Conservation (phyloP, 306 rosid genomes). For the Purshia tridentata region DNA sequence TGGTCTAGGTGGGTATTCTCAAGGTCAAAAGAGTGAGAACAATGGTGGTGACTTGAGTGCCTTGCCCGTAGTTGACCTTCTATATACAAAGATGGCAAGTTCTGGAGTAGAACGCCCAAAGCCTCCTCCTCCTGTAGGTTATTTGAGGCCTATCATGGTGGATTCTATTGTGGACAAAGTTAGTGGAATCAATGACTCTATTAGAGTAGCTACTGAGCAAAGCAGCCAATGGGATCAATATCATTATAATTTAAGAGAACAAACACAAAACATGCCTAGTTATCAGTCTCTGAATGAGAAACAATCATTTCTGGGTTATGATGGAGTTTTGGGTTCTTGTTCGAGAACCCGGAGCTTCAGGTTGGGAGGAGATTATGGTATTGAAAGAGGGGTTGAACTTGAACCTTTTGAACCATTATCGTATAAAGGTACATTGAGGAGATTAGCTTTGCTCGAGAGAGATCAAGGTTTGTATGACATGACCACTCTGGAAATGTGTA, state of each 20-base stretch:
- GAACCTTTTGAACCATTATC: neutral
- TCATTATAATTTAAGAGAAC: neutral
- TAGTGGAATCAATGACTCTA: constrained; percentile 14
- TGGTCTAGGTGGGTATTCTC: neutral
- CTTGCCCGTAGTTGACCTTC: neutral
- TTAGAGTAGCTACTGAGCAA: constrained; percentile 6
- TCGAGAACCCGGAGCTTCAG: neutral
- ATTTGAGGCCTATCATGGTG: constrained; percentile 20
- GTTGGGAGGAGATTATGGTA: constrained; percentile 17
- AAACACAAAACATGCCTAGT: neutral
- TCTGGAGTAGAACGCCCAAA: constrained; percentile 14
- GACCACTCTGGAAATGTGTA: constrained; percentile 13
- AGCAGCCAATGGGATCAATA: neutral
- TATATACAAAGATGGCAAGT: neutral
- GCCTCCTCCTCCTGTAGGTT: neutral
- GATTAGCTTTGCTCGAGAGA: constrained; percentile 10
- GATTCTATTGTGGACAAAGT: constrained; percentile 6
- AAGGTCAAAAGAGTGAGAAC: constrained; percentile 10
- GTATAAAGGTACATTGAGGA: constrained; percentile 1
- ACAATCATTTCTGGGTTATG: neutral
- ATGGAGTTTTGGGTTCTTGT: constrained; percentile 11
- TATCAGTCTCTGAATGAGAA: neutral
- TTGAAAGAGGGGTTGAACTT: constrained; percentile 8
- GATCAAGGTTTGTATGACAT: constrained; percentile 17
- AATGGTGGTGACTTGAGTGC: constrained; percentile 6